Evolutionary conservation across 768 basidiomycete species (phyloP).

Genomic region (Pisolithus microcarpus): DNA sequence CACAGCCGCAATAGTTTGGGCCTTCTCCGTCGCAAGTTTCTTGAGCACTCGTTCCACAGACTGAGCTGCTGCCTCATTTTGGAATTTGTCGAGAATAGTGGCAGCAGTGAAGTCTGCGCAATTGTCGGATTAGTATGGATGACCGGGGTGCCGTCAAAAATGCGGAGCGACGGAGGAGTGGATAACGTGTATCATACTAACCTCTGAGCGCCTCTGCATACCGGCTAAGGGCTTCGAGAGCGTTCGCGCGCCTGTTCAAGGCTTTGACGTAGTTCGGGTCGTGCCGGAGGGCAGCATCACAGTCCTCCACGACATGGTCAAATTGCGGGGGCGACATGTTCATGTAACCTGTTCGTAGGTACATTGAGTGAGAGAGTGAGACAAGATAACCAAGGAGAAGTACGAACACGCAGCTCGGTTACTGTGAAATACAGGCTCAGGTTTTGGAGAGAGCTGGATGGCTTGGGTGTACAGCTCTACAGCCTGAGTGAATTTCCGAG

Average conservation of each 20-base stretch:
- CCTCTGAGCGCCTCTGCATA: conserved; percentile 76
- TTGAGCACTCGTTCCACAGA: conserved; percentile 92
- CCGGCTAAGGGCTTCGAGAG: conserved; percentile 68
- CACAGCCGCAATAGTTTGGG: conserved; percentile 63
- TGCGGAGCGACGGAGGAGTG: too few relatives aligned
- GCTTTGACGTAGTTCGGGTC: conserved; percentile 86
- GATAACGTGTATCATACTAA: conserved; percentile 24
- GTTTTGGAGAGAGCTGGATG: conserved; percentile 64
- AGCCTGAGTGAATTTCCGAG: conserved; percentile 52
- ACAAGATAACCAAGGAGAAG: not conserved
- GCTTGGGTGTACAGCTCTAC: conserved; percentile 66
- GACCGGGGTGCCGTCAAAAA: too few relatives aligned
- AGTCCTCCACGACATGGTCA: conserved; percentile 80
- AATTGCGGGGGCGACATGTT: conserved; percentile 82
- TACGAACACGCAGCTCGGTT: conserved; percentile 91
- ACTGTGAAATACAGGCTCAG: conserved; percentile 91
- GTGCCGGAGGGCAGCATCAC: conserved; percentile 78
- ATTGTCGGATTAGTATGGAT: not conserved
- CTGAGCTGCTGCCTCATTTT: conserved; percentile 68
- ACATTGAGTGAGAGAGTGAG: not conserved
- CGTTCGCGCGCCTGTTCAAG: conserved; percentile 81
- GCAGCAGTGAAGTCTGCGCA: conserved; percentile 87
- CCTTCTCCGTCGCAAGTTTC: conserved; percentile 66
- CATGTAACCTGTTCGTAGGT: conserved; percentile 60
- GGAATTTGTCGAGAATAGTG: conserved; percentile 90